phyloP scores from a whole-genome alignment of 2,329 filamentous ascomycete genomes.

The Lasiodiplodia gonubiensis region DNA sequence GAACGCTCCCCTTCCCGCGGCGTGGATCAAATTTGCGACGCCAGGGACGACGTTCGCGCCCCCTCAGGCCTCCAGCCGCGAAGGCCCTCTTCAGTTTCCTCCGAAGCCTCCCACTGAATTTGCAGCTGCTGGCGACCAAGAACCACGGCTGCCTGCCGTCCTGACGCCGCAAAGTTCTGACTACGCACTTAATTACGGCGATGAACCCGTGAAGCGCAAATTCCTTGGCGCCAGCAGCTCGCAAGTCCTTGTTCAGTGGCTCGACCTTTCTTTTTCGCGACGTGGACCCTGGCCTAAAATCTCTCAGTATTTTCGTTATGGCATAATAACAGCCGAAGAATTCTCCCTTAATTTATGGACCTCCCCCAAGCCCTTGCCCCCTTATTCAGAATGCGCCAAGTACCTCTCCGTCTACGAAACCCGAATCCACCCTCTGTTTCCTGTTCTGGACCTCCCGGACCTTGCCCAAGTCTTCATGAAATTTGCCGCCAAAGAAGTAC shows the following conservation, averaged over 20 bases:
- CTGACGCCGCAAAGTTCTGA: constrained; percentile 1
- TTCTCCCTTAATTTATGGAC: background rate
- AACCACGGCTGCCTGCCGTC: background rate
- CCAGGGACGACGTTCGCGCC: constrained; percentile 5
- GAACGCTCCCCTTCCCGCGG: background rate
- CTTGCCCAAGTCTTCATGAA: background rate
- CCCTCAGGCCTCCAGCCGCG: constrained; percentile 13
- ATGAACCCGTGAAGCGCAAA: constrained; percentile 23
- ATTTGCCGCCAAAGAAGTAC: background rate
- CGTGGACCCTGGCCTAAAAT: constrained; percentile 15
- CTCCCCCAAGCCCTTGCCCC: background rate
- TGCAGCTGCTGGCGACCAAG: background rate
- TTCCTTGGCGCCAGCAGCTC: constrained; percentile 30
- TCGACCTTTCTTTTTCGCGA: constrained; percentile 27
- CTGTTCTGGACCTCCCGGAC: background rate
- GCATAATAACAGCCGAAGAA: constrained; percentile 15
- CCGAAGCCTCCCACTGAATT: constrained; percentile 1
- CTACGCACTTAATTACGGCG: constrained; percentile 15
- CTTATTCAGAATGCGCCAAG: constrained; percentile 7
- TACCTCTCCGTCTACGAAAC: background rate
- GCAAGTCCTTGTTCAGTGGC: constrained; percentile 30
- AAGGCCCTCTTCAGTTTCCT: constrained; percentile 16
- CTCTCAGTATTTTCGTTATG: constrained; percentile 20
- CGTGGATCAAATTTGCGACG: constrained; percentile 4
- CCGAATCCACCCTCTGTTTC: constrained; percentile 14